phyloP scores from a whole-genome alignment of 441 rosid species.

The Raphanus hybrid region DNA sequence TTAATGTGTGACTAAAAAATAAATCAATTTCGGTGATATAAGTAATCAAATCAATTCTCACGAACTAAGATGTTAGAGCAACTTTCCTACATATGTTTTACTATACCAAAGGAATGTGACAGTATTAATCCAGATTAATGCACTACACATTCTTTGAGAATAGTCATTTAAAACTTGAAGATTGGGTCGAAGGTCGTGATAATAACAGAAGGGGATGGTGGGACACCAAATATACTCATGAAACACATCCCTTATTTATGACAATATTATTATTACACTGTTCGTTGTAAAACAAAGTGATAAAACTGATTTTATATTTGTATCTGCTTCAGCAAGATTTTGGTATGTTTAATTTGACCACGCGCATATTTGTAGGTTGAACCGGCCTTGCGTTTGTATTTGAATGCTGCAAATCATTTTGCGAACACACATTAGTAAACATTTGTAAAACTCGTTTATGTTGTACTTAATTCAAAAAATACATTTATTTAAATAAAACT shows the following conservation, averaged over 20 bases:
- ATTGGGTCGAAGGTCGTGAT: neutral
- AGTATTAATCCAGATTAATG: neutral
- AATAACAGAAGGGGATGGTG: neutral
- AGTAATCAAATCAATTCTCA: too few species aligned
- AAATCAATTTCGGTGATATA: too few species aligned
- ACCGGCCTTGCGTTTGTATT: constrained; percentile 72
- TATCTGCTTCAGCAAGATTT: constrained; percentile 10
- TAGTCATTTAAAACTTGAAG: neutral
- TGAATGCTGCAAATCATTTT: constrained; percentile 50
- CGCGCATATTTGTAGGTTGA: constrained; percentile 54
- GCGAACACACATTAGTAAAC: neutral
- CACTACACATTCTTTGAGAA: neutral
- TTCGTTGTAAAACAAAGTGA: too few species aligned
- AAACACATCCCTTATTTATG: constrained; percentile 3
- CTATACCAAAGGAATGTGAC: too few species aligned
- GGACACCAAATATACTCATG: neutral
- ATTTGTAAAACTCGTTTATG: neutral
- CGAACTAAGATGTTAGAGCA: too few species aligned
- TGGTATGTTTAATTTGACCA: constrained; percentile 53
- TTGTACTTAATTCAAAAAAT: too few species aligned
- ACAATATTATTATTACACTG: too few species aligned
- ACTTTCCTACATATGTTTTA: too few species aligned
- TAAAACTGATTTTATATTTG: neutral
- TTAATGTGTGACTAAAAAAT: too few species aligned
- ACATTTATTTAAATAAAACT: constrained; percentile 17